Percentiles rank a stretch among this genome's conserved stretches.
Conservation (phyloP, 495 filamentous ascomycete genomes). For the Xylaria scruposa region DNA sequence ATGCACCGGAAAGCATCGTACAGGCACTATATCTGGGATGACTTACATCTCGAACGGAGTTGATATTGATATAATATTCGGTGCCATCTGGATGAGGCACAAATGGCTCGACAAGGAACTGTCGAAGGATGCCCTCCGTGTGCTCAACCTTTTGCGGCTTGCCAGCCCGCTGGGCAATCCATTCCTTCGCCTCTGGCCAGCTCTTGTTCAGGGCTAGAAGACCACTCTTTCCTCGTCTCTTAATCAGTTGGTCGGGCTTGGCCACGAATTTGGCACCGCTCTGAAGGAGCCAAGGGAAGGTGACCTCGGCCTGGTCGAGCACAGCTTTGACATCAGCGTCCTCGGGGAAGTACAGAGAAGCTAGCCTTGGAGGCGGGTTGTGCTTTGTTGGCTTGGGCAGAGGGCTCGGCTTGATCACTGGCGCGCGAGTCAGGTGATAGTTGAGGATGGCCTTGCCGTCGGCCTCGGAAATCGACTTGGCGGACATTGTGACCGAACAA, state of each 20-base stretch:
- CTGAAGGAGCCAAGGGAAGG: slow-evolving; percentile 91
- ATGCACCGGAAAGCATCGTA: slow-evolving; percentile 7
- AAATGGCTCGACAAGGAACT: slow-evolving; percentile 98
- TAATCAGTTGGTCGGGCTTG: slow-evolving; percentile 99
- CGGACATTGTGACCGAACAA: slow-evolving; percentile 75
- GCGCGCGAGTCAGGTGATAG: slow-evolving; percentile 98
- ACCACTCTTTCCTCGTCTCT: slow-evolving; percentile 98
- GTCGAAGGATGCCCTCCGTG: slow-evolving; percentile 82
- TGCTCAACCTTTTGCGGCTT: slow-evolving; percentile 94
- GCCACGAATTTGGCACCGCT: slow-evolving; percentile 91
- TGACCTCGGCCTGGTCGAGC: slow-evolving; percentile 92
- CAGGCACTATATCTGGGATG: not conserved
- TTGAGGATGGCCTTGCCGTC: slow-evolving; percentile 99
- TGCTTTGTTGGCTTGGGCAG: slow-evolving; percentile 84
- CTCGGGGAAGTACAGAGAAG: slow-evolving; percentile 91
- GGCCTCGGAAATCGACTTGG: slow-evolving; percentile 97
- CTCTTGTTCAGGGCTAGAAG: slow-evolving; percentile 96
- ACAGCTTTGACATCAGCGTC: slow-evolving; percentile 81
- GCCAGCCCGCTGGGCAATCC: slow-evolving; percentile 89
- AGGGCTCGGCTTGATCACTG: slow-evolving; percentile 96
- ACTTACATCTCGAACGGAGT: slow-evolving; percentile 88
- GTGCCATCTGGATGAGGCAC: slow-evolving; percentile 91
- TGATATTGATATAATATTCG: slow-evolving; percentile 99
- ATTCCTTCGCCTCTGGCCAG: slow-evolving; percentile 89
- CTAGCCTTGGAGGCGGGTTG: slow-evolving; percentile 90